Conservation (phyloP, 257 asterid species). For the Apocynum venetum region DNA sequence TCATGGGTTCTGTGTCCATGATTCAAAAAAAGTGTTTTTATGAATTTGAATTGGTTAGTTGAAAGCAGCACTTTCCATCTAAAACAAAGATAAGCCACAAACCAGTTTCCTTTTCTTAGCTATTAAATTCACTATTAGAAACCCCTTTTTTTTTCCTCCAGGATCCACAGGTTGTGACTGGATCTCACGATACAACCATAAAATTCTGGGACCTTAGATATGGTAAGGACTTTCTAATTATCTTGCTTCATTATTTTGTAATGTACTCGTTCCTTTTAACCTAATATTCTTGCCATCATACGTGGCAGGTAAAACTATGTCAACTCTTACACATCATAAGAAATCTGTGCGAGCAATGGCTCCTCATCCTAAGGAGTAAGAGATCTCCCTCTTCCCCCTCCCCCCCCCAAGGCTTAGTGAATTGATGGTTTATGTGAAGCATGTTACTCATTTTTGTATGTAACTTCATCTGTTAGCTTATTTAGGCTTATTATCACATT, state of each 20-base stretch:
- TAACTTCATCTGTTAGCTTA: not conserved
- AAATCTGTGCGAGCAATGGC: conserved; percentile 92
- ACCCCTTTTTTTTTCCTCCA: conserved; percentile 34
- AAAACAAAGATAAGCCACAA: not conserved
- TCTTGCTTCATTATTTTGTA: too few species aligned
- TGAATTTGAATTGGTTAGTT: not conserved
- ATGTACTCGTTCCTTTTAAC: too few species aligned
- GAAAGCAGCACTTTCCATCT: not conserved
- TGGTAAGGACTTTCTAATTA: conserved; percentile 31
- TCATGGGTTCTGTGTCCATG: not conserved
- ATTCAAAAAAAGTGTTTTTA: not conserved
- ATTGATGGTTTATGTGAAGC: not conserved
- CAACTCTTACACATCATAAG: conserved; percentile 82
- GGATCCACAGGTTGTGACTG: conserved; percentile 99
- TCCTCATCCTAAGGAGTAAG: conserved; percentile 76
- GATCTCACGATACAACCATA: conserved; percentile 91
- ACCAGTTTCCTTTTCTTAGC: not conserved
- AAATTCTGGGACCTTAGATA: conserved; percentile 91
- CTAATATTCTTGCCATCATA: conserved; percentile 13
- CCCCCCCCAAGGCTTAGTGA: not conserved
- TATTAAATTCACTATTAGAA: conserved; percentile 12
- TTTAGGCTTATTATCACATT: conserved; percentile 18
- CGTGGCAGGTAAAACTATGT: conserved; percentile 76
- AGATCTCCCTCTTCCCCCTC: not conserved
- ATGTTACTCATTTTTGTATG: conserved; percentile 12